A percentile compares a stretch with the other conserved stretches of the same genome.
Conservation (phyloP, 768 basidiomycete genomes). For the Mycena venus region DNA sequence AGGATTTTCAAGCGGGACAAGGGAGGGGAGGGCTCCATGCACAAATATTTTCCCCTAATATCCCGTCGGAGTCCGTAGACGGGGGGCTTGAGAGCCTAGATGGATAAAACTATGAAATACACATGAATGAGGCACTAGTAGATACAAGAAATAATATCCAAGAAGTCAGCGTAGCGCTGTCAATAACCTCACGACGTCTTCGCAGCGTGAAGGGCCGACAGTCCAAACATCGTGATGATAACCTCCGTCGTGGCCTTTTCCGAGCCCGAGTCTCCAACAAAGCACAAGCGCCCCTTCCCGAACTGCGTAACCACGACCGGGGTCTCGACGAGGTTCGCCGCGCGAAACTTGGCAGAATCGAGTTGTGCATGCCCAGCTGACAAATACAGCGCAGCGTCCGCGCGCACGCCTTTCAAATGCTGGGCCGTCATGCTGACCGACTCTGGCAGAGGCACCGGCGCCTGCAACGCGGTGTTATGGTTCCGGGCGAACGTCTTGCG, state of each 20-base stretch:
- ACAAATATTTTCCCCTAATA: too few relatives aligned
- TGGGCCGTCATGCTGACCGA: constrained; percentile 40
- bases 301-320: constrained; percentile 45
- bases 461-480: constrained; percentile 31
- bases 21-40: too few relatives aligned
- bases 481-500: constrained; percentile 23
- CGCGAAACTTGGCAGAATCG: not conserved
- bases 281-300: constrained; percentile 54
- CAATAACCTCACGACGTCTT: too few relatives aligned
- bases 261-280: constrained; percentile 50
- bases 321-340: constrained; percentile 9
- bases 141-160: too few relatives aligned
- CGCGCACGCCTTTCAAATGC: constrained; percentile 39
- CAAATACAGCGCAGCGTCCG: constrained; percentile 34
- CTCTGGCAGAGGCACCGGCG: constrained; percentile 35
- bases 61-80: too few relatives aligned
- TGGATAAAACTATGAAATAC: too few relatives aligned
- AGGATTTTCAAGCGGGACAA: too few relatives aligned
- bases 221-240: constrained; percentile 51
- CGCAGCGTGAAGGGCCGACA: too few relatives aligned
- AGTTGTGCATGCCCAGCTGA: constrained; percentile 20
- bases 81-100: too few relatives aligned
- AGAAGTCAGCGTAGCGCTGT: too few relatives aligned
- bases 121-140: too few relatives aligned
- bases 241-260: constrained; percentile 45